Evolutionary conservation across 331 rosid species (phyloP).

Genomic region (Rosa hybrid): DNA sequence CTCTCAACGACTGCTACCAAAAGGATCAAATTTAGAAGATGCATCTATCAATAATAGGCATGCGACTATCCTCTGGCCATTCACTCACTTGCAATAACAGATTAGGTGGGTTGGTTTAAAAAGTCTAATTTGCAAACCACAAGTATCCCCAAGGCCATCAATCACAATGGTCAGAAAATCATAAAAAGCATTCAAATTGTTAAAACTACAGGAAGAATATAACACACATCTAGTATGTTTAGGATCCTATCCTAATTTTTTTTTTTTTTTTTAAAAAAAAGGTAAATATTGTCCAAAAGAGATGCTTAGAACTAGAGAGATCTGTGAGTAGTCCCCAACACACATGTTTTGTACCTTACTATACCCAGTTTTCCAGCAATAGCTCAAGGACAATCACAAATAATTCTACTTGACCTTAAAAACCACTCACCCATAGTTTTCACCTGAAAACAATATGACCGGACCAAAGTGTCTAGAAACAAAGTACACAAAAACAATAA

Average conservation of each 20-base stretch:
- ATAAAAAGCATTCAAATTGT: background rate
- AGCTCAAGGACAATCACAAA: background rate
- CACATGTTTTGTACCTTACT: background rate
- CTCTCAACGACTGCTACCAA: background rate
- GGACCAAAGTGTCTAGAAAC: no score
- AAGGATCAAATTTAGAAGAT: background rate
- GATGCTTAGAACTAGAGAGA: background rate
- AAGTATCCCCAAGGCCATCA: background rate
- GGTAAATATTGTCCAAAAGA: background rate
- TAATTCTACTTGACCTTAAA: no score
- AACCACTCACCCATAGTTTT: no score
- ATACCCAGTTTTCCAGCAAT: background rate
- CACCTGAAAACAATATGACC: no score
- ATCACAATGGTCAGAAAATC: background rate
- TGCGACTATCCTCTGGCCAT: background rate
- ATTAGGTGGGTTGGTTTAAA: background rate
- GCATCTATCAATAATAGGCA: background rate
- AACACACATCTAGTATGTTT: background rate
- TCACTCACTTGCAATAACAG: background rate
- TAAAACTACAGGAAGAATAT: background rate
- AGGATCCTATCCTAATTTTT: background rate
- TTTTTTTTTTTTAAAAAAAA: background rate
- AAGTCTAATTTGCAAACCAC: background rate
- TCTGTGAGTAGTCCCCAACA: background rate
- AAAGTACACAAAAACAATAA: no score